Percentiles rank a stretch among this genome's conserved stretches.
phyloP scores from a whole-genome alignment of 495 filamentous ascomycete species.

The Cercophora newfieldiana region DNA sequence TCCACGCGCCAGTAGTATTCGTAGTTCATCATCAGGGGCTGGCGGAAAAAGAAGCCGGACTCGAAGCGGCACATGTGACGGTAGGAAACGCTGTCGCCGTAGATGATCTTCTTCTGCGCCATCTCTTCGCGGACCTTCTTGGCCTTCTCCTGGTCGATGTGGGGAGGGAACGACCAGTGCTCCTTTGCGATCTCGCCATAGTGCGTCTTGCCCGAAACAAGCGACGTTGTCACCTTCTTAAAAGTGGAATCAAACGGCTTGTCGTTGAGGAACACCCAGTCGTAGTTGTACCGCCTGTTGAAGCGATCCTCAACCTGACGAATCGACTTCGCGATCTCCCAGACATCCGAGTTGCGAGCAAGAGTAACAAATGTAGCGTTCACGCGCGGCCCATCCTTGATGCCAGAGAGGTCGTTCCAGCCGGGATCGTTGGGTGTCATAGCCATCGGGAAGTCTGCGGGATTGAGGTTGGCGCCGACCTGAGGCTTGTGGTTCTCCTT shows the following conservation, averaged over 20 bases:
- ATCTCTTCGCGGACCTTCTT: slow-evolving; percentile 79
- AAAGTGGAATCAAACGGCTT: slow-evolving; percentile 88
- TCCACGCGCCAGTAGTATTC: slow-evolving; percentile 95
- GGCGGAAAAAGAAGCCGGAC: slow-evolving; percentile 91
- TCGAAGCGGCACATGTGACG: slow-evolving; percentile 95
- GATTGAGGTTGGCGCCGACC: slow-evolving; percentile 32
- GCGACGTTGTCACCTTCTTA: slow-evolving; percentile 82
- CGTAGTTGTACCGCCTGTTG: slow-evolving; percentile 93
- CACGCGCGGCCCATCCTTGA: slow-evolving; percentile 64
- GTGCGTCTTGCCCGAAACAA: slow-evolving; percentile 86
- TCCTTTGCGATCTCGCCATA: slow-evolving; percentile 84
- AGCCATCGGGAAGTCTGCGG: slow-evolving; percentile 52
- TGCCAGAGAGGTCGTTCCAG: slow-evolving; percentile 52
- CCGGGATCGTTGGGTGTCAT: slow-evolving; percentile 46
- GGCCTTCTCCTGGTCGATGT: slow-evolving; percentile 85
- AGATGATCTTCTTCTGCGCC: slow-evolving; percentile 83
- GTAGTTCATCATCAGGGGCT: slow-evolving; percentile 77
- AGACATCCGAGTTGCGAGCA: slow-evolving; percentile 87
- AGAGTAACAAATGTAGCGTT: slow-evolving; percentile 98
- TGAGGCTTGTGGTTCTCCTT: slow-evolving; percentile 22
- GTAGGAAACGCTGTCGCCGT: slow-evolving; percentile 90
- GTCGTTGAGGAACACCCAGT: slow-evolving; percentile 99
- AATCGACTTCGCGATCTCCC: slow-evolving; percentile 95
- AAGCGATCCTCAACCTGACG: slow-evolving; percentile 95
- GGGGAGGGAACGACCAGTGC: slow-evolving; percentile 87